These are phyloP conservation scores for Plasmodium cynomolgi DNA, from an alignment of 169 alveolate species.

Conservation along the genomic window DNA sequence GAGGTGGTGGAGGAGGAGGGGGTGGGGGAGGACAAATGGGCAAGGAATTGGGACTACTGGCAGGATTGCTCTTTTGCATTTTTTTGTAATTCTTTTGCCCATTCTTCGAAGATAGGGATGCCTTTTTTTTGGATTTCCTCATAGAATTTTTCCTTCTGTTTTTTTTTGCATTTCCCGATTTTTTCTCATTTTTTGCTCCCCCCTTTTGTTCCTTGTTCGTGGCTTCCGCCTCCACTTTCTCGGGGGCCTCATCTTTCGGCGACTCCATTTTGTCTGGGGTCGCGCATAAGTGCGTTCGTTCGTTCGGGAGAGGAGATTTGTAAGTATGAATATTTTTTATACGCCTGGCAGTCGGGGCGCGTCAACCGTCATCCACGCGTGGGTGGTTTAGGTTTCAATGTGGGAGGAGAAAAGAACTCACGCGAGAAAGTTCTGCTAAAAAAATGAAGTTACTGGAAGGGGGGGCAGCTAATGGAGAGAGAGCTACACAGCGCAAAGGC, in stretches of 20 bases:
- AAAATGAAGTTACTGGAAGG: neutral
- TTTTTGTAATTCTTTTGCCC: conserved; percentile 26
- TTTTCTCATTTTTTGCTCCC: conserved; percentile 32
- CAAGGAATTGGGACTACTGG: neutral
- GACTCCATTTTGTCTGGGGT: conserved; percentile 13
- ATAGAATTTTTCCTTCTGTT: conserved; percentile 9
- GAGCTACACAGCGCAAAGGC: neutral
- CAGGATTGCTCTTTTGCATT: conserved; percentile 5
- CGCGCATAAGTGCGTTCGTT: neutral
- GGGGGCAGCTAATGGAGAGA: no score
- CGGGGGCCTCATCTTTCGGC: conserved; percentile 25
- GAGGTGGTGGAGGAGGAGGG: conserved; percentile 65
- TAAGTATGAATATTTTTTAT: neutral
- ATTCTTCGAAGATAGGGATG: conserved; percentile 24
- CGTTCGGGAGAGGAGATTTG: neutral
- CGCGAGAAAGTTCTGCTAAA: neutral
- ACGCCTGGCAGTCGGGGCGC: neutral
- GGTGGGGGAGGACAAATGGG: conserved; percentile 43
- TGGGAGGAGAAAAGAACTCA: neutral
- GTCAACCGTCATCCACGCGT: neutral
- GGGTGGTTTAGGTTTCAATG: neutral
- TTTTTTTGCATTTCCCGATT: conserved; percentile 15
- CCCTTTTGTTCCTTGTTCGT: conserved; percentile 3
- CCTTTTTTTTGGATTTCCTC: conserved; percentile 26
- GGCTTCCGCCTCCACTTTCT: conserved; percentile 15